Percentiles rank a stretch among this genome's conserved stretches.
These are phyloP conservation scores for Chaetomiaceae sp. DNA, from an alignment of 2,329 filamentous ascomycete species.

Conservation along the genomic window DNA sequence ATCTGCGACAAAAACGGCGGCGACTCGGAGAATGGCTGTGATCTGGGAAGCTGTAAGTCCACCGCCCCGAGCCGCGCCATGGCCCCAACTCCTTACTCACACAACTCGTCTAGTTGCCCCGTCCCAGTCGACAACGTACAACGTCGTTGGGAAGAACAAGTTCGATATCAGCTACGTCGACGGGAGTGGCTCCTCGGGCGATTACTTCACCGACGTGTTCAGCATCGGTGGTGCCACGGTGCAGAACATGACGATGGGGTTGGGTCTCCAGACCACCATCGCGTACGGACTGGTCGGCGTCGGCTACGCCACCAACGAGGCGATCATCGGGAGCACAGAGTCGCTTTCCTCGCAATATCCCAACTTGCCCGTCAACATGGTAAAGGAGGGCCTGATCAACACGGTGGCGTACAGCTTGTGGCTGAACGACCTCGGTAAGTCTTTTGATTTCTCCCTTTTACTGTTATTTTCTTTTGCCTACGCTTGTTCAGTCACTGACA, in stretches of 20 bases:
- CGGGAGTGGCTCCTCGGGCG: slow-evolving; percentile 48
- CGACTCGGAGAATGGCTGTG: slow-evolving; percentile 19
- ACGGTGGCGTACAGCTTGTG: slow-evolving; percentile 66
- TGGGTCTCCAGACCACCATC: slow-evolving; percentile 49
- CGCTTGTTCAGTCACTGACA: no score
- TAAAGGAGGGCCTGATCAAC: slow-evolving; percentile 56
- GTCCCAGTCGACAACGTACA: slow-evolving; percentile 41
- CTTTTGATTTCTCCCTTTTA: not conserved
- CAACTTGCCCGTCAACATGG: slow-evolving; percentile 61
- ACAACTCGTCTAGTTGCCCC: slow-evolving; percentile 37
- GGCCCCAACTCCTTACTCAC: slow-evolving; percentile 1
- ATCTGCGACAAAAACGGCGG: slow-evolving; percentile 7
- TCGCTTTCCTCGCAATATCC: slow-evolving; percentile 34
- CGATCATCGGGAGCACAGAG: slow-evolving; percentile 31
- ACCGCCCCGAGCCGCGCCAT: not conserved
- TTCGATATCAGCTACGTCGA: slow-evolving; percentile 60
- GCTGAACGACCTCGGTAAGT: slow-evolving; percentile 47
- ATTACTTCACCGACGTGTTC: slow-evolving; percentile 55
- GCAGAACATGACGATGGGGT: slow-evolving; percentile 53
- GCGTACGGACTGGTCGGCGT: slow-evolving; percentile 54
- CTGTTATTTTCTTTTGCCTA: not conserved
- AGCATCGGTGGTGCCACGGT: slow-evolving; percentile 46
- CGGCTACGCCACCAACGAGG: slow-evolving; percentile 52
- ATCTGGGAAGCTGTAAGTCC: slow-evolving; percentile 24
- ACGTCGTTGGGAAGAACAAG: slow-evolving; percentile 34